Evolutionary conservation across 2,329 filamentous ascomycete species (phyloP).

Genomic region (Diaporthe sp.): DNA sequence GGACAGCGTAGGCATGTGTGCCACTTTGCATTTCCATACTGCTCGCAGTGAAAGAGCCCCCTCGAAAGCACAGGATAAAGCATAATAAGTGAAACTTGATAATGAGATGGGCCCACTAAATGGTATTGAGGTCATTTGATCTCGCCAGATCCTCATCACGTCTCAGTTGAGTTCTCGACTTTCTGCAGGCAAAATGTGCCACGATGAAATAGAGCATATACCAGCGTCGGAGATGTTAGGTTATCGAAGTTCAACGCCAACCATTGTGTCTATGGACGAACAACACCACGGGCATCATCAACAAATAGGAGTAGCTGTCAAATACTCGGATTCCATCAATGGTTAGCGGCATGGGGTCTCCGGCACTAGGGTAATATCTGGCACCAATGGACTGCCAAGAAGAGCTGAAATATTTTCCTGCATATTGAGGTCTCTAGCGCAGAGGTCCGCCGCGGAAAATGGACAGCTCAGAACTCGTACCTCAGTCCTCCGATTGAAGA

Average conservation of each 20-base stretch:
- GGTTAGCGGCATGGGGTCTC: too few relatives aligned
- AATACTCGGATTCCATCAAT: background rate
- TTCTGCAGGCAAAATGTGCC: background rate
- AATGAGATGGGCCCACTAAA: background rate
- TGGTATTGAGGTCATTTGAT: background rate
- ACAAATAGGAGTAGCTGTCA: background rate
- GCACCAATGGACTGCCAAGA: constrained; percentile 9
- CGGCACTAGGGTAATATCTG: background rate
- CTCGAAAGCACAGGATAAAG: background rate
- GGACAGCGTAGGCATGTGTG: background rate
- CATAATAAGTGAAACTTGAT: background rate
- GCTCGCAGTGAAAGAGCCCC: too few relatives aligned
- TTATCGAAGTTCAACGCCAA: too few relatives aligned
- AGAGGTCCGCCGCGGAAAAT: background rate
- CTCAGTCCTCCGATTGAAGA: background rate
- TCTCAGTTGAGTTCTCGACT: background rate
- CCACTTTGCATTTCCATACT: too few relatives aligned
- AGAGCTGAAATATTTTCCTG: constrained; percentile 1
- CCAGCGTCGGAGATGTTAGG: background rate
- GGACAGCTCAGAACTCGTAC: background rate
- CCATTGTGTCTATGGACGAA: background rate
- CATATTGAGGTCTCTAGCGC: background rate
- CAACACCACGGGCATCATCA: background rate
- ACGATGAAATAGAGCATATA: background rate
- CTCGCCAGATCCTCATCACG: background rate